A percentile compares a stretch with the other conserved stretches of the same genome.
These are phyloP conservation scores for Medicago ruthenica DNA, from an alignment of 306 rosid genomes.

Conservation along the genomic window DNA sequence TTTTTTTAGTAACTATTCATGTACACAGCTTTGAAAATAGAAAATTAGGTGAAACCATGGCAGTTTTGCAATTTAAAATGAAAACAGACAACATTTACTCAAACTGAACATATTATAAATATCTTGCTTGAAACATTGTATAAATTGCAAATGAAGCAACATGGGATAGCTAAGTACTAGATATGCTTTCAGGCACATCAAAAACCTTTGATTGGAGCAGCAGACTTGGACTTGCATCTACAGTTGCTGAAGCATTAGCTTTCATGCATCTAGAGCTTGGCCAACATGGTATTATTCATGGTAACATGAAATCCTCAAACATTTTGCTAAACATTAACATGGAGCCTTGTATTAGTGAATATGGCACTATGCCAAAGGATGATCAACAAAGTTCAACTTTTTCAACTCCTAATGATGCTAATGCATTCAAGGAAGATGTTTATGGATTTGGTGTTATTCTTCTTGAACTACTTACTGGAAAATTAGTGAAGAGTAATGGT, in stretches of 20 bases:
- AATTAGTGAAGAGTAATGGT: constrained; percentile 64
- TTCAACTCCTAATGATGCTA: constrained; percentile 14
- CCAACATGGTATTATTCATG: constrained; percentile 69
- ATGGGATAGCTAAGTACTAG: constrained; percentile 1
- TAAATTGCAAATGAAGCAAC: neutral
- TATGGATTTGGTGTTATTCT: constrained; percentile 80
- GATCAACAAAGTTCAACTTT: constrained; percentile 43
- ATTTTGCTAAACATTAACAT: constrained; percentile 67
- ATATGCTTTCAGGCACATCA: constrained; percentile 58
- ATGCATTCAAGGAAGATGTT: constrained; percentile 60
- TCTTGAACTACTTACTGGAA: constrained; percentile 86
- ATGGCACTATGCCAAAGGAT: constrained; percentile 57
- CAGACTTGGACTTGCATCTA: constrained; percentile 65
- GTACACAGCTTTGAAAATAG: neutral
- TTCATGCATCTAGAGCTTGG: constrained; percentile 72
- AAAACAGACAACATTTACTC: neutral
- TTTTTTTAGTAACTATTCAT: neutral
- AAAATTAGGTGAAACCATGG: neutral
- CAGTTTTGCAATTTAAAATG: neutral
- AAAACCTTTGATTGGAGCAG: constrained; percentile 68
- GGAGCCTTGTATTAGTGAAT: constrained; percentile 82
- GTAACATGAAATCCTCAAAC: constrained; percentile 82
- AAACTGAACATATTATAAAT: neutral
- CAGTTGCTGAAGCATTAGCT: constrained; percentile 66
- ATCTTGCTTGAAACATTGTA: neutral